phyloP scores from a whole-genome alignment of 176 grass and related monocot species.

The Aegilops longissima region DNA sequence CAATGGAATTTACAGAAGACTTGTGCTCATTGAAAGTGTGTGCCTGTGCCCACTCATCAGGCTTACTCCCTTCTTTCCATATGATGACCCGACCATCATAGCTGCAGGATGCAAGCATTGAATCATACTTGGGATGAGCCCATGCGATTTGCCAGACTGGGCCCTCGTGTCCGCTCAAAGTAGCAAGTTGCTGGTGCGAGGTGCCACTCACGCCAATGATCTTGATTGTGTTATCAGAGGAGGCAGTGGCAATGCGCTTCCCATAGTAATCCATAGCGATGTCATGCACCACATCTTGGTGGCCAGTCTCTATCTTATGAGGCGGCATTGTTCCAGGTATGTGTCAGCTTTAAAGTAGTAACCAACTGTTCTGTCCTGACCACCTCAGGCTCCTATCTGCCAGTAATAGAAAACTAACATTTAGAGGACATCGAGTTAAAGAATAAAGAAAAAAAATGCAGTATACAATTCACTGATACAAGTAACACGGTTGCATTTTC shows the following conservation, averaged over 20 bases:
- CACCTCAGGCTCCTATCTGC: not conserved
- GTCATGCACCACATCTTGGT: slow-evolving; percentile 72
- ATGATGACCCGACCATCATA: slow-evolving; percentile 71
- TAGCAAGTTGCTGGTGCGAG: slow-evolving; percentile 67
- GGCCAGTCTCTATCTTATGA: slow-evolving; percentile 69
- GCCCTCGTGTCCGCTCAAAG: slow-evolving; percentile 64
- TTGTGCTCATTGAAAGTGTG: slow-evolving; percentile 64
- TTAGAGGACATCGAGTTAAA: not conserved
- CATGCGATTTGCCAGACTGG: slow-evolving; percentile 76
- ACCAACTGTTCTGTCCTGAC: not conserved
- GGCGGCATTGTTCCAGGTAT: slow-evolving; percentile 49
- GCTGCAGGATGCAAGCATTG: slow-evolving; percentile 75
- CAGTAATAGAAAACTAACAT: not conserved
- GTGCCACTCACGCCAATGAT: slow-evolving; percentile 72
- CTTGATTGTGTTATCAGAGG: slow-evolving; percentile 66
- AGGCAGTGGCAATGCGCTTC: slow-evolving; percentile 72
- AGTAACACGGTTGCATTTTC: not conserved
- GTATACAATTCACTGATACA: not conserved
- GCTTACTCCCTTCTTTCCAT: slow-evolving; percentile 76
- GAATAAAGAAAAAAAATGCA: not conserved
- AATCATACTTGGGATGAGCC: slow-evolving; percentile 79
- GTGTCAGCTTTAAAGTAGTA: slow-evolving; percentile 1
- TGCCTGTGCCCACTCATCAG: slow-evolving; percentile 61
- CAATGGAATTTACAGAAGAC: slow-evolving; percentile 71
- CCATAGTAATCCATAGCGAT: slow-evolving; percentile 78